Evolutionary conservation across 2,329 filamentous ascomycete genomes (phyloP).

Genomic region (Pestalotiopsis sp.): DNA sequence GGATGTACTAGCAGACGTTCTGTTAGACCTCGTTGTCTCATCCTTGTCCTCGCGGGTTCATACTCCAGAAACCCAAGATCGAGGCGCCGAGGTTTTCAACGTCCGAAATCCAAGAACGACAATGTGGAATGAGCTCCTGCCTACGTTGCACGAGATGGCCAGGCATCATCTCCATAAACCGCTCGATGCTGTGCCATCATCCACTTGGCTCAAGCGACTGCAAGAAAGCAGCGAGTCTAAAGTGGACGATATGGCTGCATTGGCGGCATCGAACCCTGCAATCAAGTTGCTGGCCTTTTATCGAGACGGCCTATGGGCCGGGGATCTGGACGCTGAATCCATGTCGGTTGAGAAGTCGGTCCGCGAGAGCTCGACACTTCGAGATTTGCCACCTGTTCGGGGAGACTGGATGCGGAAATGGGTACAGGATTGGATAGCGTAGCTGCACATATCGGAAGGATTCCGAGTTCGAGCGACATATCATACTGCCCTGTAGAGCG

Average conservation of each 20-base stretch:
- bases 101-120: neutral
- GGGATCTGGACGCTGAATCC: neutral
- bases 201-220: neutral
- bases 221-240: neutral
- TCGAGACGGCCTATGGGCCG: neutral
- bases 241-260: neutral
- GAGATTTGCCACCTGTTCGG: neutral
- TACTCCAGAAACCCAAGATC: neutral
- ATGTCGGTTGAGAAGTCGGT: neutral
- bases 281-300: neutral
- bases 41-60: slow-evolving; percentile 8
- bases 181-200: neutral
- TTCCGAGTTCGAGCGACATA: neutral
- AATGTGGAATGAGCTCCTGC: neutral
- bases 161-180: neutral
- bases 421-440: neutral
- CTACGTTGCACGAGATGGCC: neutral
- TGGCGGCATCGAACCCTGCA: neutral
- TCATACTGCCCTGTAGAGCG: neutral
- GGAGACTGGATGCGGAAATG: neutral
- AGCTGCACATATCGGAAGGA: neutral
- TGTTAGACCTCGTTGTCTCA: slow-evolving; percentile 30
- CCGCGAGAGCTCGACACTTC: neutral
- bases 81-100: neutral
- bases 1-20: slow-evolving; percentile 37